These are phyloP conservation scores for Rhodocollybia butyracea DNA, from an alignment of 768 basidiomycete species.

Conservation along the genomic window DNA sequence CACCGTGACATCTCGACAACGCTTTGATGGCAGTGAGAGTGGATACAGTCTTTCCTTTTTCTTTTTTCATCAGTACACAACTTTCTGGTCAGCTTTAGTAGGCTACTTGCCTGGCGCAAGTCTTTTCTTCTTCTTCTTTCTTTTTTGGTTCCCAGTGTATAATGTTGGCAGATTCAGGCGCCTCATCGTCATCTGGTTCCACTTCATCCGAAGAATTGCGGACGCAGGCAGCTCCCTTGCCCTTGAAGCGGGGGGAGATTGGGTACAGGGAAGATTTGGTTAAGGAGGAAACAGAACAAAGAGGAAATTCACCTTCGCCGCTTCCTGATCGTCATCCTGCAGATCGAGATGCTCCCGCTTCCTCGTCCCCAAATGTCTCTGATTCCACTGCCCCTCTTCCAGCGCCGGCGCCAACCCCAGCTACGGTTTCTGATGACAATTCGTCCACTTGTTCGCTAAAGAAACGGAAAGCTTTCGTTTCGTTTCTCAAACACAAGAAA, in stretches of 20 bases:
- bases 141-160: constrained; percentile 17
- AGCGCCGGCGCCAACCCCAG: constrained; percentile 12
- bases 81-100: constrained; percentile 11
- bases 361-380: constrained; percentile 9
- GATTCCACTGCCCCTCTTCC: constrained; percentile 13
- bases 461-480: constrained; percentile 27
- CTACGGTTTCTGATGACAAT: constrained; percentile 14
- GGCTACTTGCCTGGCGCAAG: constrained; percentile 44
- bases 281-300: constrained; percentile 14
- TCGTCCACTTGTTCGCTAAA: constrained; percentile 22
- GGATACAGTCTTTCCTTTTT: neutral
- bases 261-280: constrained; percentile 49
- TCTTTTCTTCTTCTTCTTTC: constrained; percentile 18
- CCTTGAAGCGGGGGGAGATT: constrained; percentile 63
- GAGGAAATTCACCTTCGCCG: constrained; percentile 15
- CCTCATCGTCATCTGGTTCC: constrained; percentile 16
- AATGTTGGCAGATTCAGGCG: constrained; percentile 14
- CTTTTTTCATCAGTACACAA: neutral
- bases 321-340: constrained; percentile 52
- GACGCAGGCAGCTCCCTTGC: constrained; percentile 59
- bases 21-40: neutral
- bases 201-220: constrained; percentile 25
- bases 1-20: neutral
- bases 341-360: constrained; percentile 29
- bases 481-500: constrained; percentile 37